Evolutionary conservation across 129 eudicot species (phyloP), one percentile per base, ranked within the genome.

Genomic region (Pseudognaphalium luteoalbum): DNA sequence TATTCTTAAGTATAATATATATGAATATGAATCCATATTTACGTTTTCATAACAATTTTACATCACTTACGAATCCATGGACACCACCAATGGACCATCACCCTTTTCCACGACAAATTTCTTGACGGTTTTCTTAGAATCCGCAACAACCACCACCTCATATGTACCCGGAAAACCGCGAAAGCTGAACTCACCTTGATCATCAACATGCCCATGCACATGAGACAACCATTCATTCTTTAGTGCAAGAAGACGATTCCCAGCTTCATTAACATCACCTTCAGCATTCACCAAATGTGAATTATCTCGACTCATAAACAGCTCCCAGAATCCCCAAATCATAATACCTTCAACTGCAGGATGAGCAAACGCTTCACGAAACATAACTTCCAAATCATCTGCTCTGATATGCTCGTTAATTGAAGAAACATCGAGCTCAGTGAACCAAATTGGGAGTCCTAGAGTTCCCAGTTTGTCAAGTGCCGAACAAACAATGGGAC

Each of bases 281-380:
- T 93, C 98, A 0, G 98, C 98, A 75, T 91, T 80, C 69, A 93
- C 97, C 66, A 93, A 82, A 73, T 88, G 90, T 0, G 96, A 78
- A 68, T 93, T 78, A 2, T 90, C 97, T 19, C 98, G 70, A 69
- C 97, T 87, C 98, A 93, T 88, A 77, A 90, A 91, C 79, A 93
- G 60, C 89, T 93, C 98, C 98, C 98, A 93, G 29, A 93, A 91
- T 14, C 98, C 98, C 98, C 97, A 93, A 60, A 93, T 34, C 91
- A 93, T 86, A 10, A 93, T 76, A n/a, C 98, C 98, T 33, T 93
- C 98, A 16, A 90, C 96, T 0, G 98, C 96, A 0, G 98, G 97
- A 84, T 93, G 97, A 6, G 97, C 98, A 78, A 73, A 93, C 4
- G 90, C 93, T 66, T 93, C 98, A 0, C 91, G 85, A 32, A 93